These are phyloP conservation scores for Candida freyschussii DNA, from an alignment of 1,139 yeast genomes.

Conservation along the genomic window DNA sequence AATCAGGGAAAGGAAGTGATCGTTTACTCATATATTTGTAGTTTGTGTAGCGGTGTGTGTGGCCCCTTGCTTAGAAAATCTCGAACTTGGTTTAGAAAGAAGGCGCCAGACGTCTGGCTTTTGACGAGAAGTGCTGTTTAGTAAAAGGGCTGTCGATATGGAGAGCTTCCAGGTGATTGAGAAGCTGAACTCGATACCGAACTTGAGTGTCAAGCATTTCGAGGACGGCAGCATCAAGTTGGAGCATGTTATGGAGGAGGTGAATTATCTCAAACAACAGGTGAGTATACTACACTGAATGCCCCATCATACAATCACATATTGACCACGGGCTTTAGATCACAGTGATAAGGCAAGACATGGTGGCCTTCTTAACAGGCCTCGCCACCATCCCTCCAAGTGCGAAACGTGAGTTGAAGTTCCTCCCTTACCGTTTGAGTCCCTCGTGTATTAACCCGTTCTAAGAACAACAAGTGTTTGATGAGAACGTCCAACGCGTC, in stretches of 20 bases:
- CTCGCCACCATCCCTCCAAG: constrained; percentile 16
- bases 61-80: not conserved
- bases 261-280: constrained; percentile 28
- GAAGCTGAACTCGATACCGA: constrained; percentile 29
- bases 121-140: no score
- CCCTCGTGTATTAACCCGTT: constrained; percentile 5
- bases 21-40: no score
- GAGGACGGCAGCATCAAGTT: constrained; percentile 32
- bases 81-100: not conserved
- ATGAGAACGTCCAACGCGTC: constrained; percentile 20
- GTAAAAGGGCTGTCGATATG: constrained; percentile 11
- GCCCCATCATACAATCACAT: not conserved
- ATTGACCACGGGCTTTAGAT: constrained; percentile 13
- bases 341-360: constrained; percentile 23
- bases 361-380: constrained; percentile 21
- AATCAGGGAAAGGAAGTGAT: constrained; percentile 10
- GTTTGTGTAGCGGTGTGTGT: no score
- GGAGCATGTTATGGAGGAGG: constrained; percentile 30
- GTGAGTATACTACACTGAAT: constrained; percentile 14
- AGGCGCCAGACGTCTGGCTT: no score
- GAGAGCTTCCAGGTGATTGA: constrained; percentile 26
- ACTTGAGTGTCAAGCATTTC: constrained; percentile 23
- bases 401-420: constrained; percentile 19
- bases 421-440: no score
- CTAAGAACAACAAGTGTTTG: constrained; percentile 22